Base-by-base conservation (phyloP, 164 flowering plant species). In the Piper betle region DNA sequence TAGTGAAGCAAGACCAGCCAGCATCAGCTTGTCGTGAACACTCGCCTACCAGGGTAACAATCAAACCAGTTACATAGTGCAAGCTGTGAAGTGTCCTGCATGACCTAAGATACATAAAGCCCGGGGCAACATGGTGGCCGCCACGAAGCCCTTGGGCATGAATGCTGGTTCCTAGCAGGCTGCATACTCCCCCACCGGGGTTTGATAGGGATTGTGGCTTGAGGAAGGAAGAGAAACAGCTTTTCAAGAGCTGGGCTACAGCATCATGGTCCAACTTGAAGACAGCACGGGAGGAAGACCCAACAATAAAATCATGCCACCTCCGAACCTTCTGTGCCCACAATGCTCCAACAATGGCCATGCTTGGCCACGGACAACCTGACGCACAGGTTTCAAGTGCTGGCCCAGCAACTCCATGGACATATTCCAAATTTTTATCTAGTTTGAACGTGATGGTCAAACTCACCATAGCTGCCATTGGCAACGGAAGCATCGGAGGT, bases 301-400 rank as follows among this genome's bases (percentile, higher is more conserved):
- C 75, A 16, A 88, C 83, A 46, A 91, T 83, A 69, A 82, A 89
- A 65, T 89, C 75, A 63, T 82, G 85, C 93, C 93, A 89, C 2
- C 96, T 88, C 40, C 81, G 84, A 39, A 80, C 82, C 73, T 92
- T 92, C 57, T 92, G 96, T 16, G 84, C 87, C 98, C 98, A 92
- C 16, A 92, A 68, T 54, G 93, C 77, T 18, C 90, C 77, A 17
- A 92, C 74, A 16, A 85, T 71, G 48, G 86, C 81, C 86, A 87
- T 83, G 78, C 84, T 78, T 46, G 91, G 89, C 93, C 91, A 85
- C 39, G 91, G 86, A 64, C 89, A 81, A 39, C 83, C 73, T 52
- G 88, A 73, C 25, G 87, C 81, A 69, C 86, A 81, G 64, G 65
- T 78, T 54, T 77, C 84, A 73, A 92, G 58, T 38, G 93, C 87